Evolutionary conservation across 495 filamentous ascomycete species (phyloP).

Genomic region (Talaromyces borbonicus): DNA sequence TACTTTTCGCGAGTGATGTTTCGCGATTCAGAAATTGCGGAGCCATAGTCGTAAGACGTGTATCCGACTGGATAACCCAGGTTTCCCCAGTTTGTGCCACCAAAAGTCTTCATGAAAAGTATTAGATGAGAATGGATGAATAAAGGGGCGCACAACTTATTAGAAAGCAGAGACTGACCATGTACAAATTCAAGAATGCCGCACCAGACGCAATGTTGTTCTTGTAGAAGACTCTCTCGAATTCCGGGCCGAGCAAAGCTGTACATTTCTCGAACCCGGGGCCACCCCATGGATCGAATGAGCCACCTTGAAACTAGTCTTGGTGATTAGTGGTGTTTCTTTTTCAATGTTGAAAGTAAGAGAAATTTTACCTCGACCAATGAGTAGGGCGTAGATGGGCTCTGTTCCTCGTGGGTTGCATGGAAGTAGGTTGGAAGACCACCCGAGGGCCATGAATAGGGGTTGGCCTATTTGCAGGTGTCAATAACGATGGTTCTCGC

Average conservation of each 20-base stretch:
- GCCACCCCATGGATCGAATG: conserved; percentile 69
- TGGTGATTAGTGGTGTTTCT: conserved; percentile 2
- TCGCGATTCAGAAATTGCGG: conserved; percentile 57
- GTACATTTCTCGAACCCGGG: conserved; percentile 55
- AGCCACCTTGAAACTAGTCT: conserved; percentile 63
- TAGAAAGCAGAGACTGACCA: conserved; percentile 35
- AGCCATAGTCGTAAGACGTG: conserved; percentile 66
- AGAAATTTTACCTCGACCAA: conserved; percentile 44
- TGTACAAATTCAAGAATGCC: conserved; percentile 57
- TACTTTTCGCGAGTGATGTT: conserved; percentile 65
- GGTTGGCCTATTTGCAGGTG: conserved; percentile 22
- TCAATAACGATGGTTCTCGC: conserved; percentile 6
- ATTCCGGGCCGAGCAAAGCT: conserved; percentile 54
- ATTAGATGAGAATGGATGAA: too few species aligned
- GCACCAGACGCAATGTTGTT: conserved; percentile 58
- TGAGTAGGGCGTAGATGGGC: conserved; percentile 57
- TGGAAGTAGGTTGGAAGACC: conserved; percentile 37
- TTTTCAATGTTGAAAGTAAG: not conserved
- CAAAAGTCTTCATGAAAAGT: conserved; percentile 37
- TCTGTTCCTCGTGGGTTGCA: conserved; percentile 43
- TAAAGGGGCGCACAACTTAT: not conserved
- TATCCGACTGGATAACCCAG: conserved; percentile 63
- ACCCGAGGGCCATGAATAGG: conserved; percentile 38
- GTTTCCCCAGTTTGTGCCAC: conserved; percentile 84
- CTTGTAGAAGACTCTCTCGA: conserved; percentile 74